Base-by-base conservation (phyloP, 2,329 filamentous ascomycete genomes). In the Orbilia oligospora region DNA sequence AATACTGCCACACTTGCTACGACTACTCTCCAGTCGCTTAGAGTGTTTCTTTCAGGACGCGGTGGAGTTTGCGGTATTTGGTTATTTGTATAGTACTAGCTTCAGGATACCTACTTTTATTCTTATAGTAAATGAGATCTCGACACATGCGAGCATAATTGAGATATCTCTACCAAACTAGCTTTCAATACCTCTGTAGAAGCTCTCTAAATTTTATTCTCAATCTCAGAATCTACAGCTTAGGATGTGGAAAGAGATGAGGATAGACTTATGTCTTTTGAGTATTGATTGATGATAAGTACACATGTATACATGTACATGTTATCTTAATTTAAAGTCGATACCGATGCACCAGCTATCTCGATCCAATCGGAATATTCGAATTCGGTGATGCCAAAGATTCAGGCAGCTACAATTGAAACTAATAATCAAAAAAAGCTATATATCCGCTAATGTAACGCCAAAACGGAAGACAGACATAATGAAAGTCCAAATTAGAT, bases 1-100 rank as follows among this genome's bases (percentile, higher is more conserved):
- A 36, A n/a, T 53, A 67, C 36, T 67, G 58, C 46, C 67, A 77
- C 18, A 77, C 71, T 55, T 38, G 66, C 18, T 77, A 77, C 63
- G 73, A 77, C 33, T 77, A 71, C 63, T 67, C 61, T 53, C 56
- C 56, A 8, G 8, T 24, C 1, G 56, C 56, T 61, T 61, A 61
- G 36, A 20, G 18, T 5, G 20, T 12, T 24, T 20, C 24, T 44
- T 44, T 5, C 3, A 30, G 56, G 33, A 27, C 3, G 36, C 16
- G 4, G 36, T 44, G 33, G 56, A 44, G 36, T 61, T 44, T n/a
- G 33, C 5, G 20, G 36, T n/a, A 61, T 44, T 61, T 5, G 49
- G 56, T n/a, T 16, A 36, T 16, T 20, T 61, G 56, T 61, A 30
- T 44, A 61, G 18, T 61, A 61, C 8, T 61, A 61, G 38, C 24